Evolutionary conservation across 352 stramenopile genomes (phyloP).

Genomic region (Nothophytophthora sp.): DNA sequence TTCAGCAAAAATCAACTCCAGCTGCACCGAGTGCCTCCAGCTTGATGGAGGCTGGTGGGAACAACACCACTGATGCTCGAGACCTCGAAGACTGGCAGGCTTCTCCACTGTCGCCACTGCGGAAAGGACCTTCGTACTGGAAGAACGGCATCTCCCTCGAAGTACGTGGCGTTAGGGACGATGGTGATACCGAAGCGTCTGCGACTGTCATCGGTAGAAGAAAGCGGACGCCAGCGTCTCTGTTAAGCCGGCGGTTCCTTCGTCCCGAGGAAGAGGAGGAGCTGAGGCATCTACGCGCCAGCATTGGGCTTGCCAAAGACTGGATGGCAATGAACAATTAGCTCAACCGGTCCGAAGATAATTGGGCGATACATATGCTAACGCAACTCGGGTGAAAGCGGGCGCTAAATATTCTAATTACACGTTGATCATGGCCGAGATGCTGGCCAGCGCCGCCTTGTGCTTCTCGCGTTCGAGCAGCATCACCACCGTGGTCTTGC

Average conservation of each 20-base stretch:
- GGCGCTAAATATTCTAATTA: constrained; percentile 70
- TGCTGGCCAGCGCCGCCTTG: constrained; percentile 76
- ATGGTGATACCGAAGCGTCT: not conserved
- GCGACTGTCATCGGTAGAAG: not conserved
- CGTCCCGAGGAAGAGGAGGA: constrained; percentile 59
- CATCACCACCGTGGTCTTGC: constrained; percentile 77
- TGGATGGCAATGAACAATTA: constrained; percentile 46
- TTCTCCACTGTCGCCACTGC: constrained; percentile 49
- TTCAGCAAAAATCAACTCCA: constrained; percentile 3
- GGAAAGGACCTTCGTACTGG: constrained; percentile 50
- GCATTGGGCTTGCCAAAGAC: constrained; percentile 65
- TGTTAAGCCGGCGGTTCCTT: constrained; percentile 46
- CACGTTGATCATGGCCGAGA: constrained; percentile 83
- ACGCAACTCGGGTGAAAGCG: constrained; percentile 9
- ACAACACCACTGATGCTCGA: not conserved
- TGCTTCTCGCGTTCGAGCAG: constrained; percentile 78
- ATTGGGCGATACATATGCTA: not conserved
- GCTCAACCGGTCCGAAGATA: too few species aligned
- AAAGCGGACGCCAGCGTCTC: constrained; percentile 2
- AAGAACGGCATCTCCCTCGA: constrained; percentile 57
- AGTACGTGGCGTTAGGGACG: not conserved
- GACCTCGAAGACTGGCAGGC: constrained; percentile 23
- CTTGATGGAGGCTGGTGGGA: not conserved
- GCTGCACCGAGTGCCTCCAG: not conserved
- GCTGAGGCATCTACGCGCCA: constrained; percentile 46